A percentile compares a stretch with the other conserved stretches of the same genome.
phyloP scores from a whole-genome alignment of 129 eudicot genomes.

The Flaveria trinervia region DNA sequence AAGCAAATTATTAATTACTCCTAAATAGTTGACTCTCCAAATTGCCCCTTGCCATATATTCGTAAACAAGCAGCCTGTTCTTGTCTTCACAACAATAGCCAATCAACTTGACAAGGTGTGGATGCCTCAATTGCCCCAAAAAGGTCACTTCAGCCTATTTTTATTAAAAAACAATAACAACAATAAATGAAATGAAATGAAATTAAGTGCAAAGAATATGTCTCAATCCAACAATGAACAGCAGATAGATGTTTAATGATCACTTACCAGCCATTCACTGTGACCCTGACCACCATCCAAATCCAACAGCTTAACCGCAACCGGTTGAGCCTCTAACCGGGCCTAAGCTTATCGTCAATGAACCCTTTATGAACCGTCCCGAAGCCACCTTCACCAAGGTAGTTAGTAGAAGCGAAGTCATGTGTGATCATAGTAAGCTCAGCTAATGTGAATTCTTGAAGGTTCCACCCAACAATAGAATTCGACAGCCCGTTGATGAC shows the following conservation, averaged over 20 bases:
- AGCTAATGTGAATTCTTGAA: conserved; percentile 60
- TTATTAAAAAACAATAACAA: not conserved
- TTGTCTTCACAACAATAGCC: conserved; percentile 93
- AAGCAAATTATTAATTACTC: conserved; percentile 39
- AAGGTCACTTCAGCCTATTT: conserved; percentile 78
- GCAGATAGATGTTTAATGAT: no score
- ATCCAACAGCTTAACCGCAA: conserved; percentile 81
- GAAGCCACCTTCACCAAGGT: conserved; percentile 87
- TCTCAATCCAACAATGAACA: no score
- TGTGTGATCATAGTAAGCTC: conserved; percentile 63
- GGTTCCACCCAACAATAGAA: conserved; percentile 59
- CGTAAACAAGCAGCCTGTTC: conserved; percentile 85
- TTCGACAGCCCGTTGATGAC: conserved; percentile 48
- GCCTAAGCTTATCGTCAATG: conserved; percentile 60
- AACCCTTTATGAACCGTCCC: conserved; percentile 93
- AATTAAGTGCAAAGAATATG: not conserved
- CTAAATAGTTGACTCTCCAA: conserved; percentile 74
- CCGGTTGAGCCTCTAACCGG: conserved; percentile 73
- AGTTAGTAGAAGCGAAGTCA: conserved; percentile 66
- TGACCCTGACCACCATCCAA: conserved; percentile 89
- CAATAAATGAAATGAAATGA: not conserved
- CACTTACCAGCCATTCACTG: conserved; percentile 81
- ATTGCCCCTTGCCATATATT: conserved; percentile 80
- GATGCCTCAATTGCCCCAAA: conserved; percentile 92
- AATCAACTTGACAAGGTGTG: conserved; percentile 86